These are phyloP conservation scores for Acanthamoeba lenticulata DNA, from an alignment of 208 protist genomes.

Conservation along the genomic window DNA sequence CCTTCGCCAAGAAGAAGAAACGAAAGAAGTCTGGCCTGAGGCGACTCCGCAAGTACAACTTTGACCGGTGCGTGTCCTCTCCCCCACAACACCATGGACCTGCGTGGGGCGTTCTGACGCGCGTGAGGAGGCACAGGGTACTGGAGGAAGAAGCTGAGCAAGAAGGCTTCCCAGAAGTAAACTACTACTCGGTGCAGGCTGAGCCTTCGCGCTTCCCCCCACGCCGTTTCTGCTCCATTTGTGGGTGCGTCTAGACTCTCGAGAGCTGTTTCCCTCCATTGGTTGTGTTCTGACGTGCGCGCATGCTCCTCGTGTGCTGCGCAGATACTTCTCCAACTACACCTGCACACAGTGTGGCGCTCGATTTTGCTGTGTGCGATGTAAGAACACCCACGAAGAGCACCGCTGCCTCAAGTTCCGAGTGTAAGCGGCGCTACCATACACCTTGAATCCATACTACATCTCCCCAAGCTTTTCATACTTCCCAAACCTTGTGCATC, in stretches of 20 bases:
- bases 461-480: no score
- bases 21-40: background rate
- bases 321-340: constrained; percentile 61
- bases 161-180: background rate
- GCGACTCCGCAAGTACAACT: background rate
- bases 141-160: constrained; percentile 2
- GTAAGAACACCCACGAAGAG: constrained; percentile 61
- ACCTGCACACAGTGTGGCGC: constrained; percentile 37
- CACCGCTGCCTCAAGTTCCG: constrained; percentile 59
- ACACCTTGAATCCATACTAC: no score
- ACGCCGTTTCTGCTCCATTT: constrained; percentile 43
- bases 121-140: background rate
- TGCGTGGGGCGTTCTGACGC: background rate
- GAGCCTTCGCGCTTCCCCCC: constrained; percentile 35
- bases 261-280: background rate
- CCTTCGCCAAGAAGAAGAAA: constrained; percentile 50
- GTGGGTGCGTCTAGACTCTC: background rate
- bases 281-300: background rate
- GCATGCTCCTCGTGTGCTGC: background rate
- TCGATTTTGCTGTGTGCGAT: constrained; percentile 44
- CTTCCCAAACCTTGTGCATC: no score
- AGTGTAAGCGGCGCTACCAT: no score
- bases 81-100: background rate
- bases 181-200: constrained; percentile 11
- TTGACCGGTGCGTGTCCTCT: background rate